These are phyloP conservation scores for Laguncularia racemosa DNA, from an alignment of 345 rosid species.

Conservation along the genomic window DNA sequence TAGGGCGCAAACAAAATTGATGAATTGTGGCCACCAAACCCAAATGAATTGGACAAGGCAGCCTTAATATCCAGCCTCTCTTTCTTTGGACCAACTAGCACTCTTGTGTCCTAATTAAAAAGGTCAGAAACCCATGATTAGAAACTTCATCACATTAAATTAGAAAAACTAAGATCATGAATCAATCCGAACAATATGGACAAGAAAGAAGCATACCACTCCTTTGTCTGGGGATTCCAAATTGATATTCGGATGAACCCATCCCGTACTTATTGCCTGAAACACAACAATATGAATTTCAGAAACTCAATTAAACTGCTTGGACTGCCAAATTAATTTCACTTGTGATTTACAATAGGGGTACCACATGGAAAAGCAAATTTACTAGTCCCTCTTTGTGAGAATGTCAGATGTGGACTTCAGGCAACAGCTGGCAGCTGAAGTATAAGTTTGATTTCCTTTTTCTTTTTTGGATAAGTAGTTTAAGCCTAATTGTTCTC, in stretches of 20 bases:
- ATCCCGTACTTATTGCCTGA: constrained; percentile 89
- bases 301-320: constrained; percentile 8
- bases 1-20: constrained; percentile 87
- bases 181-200: not conserved
- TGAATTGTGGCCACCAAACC: constrained; percentile 98
- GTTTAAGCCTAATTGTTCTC: too few relatives aligned
- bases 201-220: constrained; percentile 44
- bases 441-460: not conserved
- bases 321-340: not conserved
- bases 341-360: too few relatives aligned
- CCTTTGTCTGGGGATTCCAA: constrained; percentile 74
- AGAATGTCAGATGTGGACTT: too few relatives aligned
- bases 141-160: not conserved
- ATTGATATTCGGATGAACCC: constrained; percentile 95
- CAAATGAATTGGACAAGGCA: constrained; percentile 86
- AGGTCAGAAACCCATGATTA: constrained; percentile 4
- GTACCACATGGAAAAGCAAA: not conserved
- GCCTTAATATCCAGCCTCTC: constrained; percentile 76
- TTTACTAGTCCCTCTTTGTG: too few relatives aligned
- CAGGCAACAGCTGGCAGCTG: too few relatives aligned
- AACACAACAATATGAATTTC: not conserved
- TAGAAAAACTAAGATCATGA: not conserved
- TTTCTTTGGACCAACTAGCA: constrained; percentile 79
- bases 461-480: too few relatives aligned
- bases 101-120: constrained; percentile 45